phyloP scores from a whole-genome alignment of 345 rosid genomes.

The Passiflora organensis region DNA sequence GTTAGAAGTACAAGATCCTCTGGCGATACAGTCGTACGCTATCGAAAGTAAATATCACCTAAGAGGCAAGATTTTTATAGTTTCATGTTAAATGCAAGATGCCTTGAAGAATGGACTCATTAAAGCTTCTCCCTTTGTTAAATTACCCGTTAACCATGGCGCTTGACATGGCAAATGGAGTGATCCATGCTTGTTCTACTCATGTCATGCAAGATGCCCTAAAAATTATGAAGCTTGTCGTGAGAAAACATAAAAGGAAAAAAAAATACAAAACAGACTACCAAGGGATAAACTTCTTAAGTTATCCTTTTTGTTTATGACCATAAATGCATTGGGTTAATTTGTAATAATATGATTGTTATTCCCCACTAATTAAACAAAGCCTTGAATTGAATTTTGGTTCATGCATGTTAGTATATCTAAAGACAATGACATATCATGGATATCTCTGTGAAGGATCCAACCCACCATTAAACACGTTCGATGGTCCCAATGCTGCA shows the following conservation, averaged over 20 bases:
- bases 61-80: too few species aligned
- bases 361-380: constrained; percentile 25
- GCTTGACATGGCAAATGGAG: constrained; percentile 10
- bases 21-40: too few species aligned
- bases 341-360: constrained; percentile 43
- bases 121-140: too few species aligned
- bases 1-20: too few species aligned
- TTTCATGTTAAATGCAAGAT: too few species aligned
- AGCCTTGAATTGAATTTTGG: too few species aligned
- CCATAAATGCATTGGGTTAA: constrained; percentile 1
- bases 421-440: constrained; percentile 41
- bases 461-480: constrained; percentile 33
- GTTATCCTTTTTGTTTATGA: constrained; percentile 6
- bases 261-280: constrained; percentile 10
- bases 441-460: constrained; percentile 25
- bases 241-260: not conserved
- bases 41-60: too few species aligned
- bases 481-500: constrained; percentile 24
- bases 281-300: constrained; percentile 19
- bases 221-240: constrained; percentile 4
- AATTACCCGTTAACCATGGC: constrained; percentile 16
- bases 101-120: too few species aligned
- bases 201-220: constrained; percentile 14
- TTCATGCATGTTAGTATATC: constrained; percentile 27
- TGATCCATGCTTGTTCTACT: constrained; percentile 19